These are phyloP conservation scores for Salix udensis DNA, from an alignment of 345 rosid species.

Conservation along the genomic window DNA sequence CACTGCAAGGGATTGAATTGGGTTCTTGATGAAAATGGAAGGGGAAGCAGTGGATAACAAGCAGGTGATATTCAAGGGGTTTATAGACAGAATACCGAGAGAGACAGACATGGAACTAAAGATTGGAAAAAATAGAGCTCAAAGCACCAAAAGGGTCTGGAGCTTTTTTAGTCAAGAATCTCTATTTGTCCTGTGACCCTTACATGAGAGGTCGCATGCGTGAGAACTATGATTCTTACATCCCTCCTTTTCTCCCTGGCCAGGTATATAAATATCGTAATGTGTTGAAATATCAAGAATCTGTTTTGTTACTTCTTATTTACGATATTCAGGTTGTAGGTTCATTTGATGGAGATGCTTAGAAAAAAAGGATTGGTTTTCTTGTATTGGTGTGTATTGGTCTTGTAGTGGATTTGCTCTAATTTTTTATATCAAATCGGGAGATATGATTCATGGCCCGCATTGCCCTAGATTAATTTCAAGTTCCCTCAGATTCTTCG, in stretches of 20 bases:
- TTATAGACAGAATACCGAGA: constrained; percentile 37
- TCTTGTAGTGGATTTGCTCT: background rate
- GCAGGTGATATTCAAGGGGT: constrained; percentile 49
- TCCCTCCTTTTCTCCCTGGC: constrained; percentile 43
- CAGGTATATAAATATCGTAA: constrained; percentile 29
- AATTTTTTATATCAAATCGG: background rate
- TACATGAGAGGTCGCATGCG: constrained; percentile 57
- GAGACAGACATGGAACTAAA: constrained; percentile 53
- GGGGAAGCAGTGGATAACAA: constrained; percentile 29
- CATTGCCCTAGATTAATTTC: background rate
- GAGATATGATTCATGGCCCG: background rate
- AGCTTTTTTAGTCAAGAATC: constrained; percentile 47
- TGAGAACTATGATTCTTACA: constrained; percentile 28
- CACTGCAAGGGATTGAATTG: no score
- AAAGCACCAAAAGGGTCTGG: constrained; percentile 37
- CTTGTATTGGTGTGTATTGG: background rate
- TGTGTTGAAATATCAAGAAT: background rate
- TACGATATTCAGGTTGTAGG: background rate
- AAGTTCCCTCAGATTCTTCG: background rate
- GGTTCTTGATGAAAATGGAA: background rate
- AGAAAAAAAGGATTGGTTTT: background rate
- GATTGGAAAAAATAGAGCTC: constrained; percentile 25
- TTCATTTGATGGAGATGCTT: background rate
- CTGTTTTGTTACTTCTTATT: background rate
- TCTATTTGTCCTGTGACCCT: constrained; percentile 54